Base-by-base conservation (phyloP, 495 filamentous ascomycete genomes). In the Penicillium cosmopolitanum region DNA sequence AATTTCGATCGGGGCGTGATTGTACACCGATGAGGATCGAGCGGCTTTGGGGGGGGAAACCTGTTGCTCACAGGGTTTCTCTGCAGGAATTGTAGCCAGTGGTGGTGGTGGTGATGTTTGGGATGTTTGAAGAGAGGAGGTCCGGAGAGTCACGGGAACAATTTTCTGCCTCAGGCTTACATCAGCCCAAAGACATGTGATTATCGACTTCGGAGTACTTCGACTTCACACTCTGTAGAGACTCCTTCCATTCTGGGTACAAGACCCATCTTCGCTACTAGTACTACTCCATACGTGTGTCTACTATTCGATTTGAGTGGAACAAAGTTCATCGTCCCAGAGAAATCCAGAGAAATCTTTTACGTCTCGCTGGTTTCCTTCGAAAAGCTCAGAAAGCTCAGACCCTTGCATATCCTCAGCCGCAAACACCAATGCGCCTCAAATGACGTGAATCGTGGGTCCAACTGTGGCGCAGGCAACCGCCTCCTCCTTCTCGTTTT, bases 1-100 rank as follows among this genome's bases (percentile, higher is more conserved):
- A 53, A 57, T 62, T 42, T 40, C 10, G 55, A 57, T 57, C 34
- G 34, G 25, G 21, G 15, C 46, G 46, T 25, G 46, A 25, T 28
- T 48, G 46, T 18, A 7, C 19, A 28, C 46, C 46, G 46, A 48
- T 48, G 46, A 28, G 21, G 46, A 48, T 48, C 46, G 23, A 48
- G 46, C 46, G 9, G 6, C 21, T 23, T 23, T 12, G n/a, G 11
- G 36, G 11, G 36, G 15, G 36, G 12, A 7, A n/a, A 13, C 11
- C 11, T 25, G 5, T 7, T 48, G 18, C 21, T 48, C 18, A 28
- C 46, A 13, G 11, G 46, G 21, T 2, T 48, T 23, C 21, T 48
- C 46, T 48, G 18, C 21, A n/a, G 36, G 36, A 38, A 12, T 38
- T 38, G 36, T n/a, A 13, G 36, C 15, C 15, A 38, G 36, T 38